Percentiles rank a stretch among this genome's conserved stretches.
These are phyloP conservation scores for Cunninghamia lanceolata DNA, from an alignment of 75 land plant species.

Conservation along the genomic window DNA sequence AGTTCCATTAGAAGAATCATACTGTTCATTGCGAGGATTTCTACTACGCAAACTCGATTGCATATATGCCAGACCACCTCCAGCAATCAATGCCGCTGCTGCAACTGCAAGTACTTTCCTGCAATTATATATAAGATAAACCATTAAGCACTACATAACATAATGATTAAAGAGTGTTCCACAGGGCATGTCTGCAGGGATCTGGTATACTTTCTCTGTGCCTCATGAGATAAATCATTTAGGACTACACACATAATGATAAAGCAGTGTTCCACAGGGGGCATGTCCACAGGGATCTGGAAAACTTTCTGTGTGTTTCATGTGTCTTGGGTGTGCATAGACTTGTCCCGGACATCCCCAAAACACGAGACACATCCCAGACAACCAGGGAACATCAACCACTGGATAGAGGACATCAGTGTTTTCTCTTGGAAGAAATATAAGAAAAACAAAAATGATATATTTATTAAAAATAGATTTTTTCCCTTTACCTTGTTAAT, in stretches of 20 bases:
- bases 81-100: constrained; percentile 69
- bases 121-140: constrained; percentile 8
- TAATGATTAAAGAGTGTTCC: neutral
- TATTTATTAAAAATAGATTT: too few relatives aligned
- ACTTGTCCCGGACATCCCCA: neutral
- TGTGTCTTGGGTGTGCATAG: neutral
- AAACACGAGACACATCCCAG: neutral
- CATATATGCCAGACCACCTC: constrained; percentile 83
- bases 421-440: neutral
- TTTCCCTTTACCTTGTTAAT: neutral
- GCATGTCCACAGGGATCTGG: neutral
- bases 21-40: constrained; percentile 17
- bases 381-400: neutral
- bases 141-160: neutral
- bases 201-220: neutral
- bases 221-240: neutral
- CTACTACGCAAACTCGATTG: constrained; percentile 35
- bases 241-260: neutral
- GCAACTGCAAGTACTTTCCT: constrained; percentile 74
- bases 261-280: neutral
- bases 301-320: neutral
- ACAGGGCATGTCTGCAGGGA: neutral
- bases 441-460: too few relatives aligned
- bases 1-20: constrained; percentile 15
- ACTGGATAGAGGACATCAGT: neutral